phyloP scores from a whole-genome alignment of 768 basidiomycete species.

The Kwoniella sp. region DNA sequence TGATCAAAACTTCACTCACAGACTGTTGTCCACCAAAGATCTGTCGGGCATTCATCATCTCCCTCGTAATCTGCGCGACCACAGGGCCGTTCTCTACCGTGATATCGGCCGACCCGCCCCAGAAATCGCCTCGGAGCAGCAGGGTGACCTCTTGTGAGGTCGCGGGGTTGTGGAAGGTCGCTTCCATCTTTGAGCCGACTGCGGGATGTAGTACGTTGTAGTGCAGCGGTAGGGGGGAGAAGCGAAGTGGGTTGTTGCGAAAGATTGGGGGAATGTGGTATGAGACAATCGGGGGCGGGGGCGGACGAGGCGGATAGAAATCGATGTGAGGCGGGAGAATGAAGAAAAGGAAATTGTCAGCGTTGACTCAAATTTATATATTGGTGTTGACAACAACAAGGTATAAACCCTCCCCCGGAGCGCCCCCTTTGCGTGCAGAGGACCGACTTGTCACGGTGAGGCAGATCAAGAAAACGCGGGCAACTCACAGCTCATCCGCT shows the following conservation, averaged over 20 bases:
- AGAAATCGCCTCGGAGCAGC: constrained; percentile 50
- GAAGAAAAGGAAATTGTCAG: no score
- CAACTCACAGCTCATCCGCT: constrained; percentile 37
- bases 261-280: not conserved
- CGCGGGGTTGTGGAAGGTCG: constrained; percentile 47
- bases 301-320: not conserved
- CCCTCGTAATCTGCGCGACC: constrained; percentile 52
- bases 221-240: constrained; percentile 2
- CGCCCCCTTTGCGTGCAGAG: no score
- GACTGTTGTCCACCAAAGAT: constrained; percentile 51
- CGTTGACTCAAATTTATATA: no score
- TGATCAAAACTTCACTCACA: constrained; percentile 24
- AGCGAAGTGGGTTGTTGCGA: not conserved
- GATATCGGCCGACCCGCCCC: constrained; percentile 51
- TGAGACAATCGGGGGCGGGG: not conserved
- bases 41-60: constrained; percentile 48
- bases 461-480: not conserved
- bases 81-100: constrained; percentile 34
- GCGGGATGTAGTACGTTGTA: not conserved
- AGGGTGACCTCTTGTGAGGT: constrained; percentile 41
- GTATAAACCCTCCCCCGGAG: no score
- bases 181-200: constrained; percentile 54
- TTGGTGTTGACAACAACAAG: no score
- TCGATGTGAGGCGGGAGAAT: not conserved
- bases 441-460: not conserved